Evolutionary conservation across 2,329 filamentous ascomycete genomes (phyloP).

Genomic region (Pestalotiopsis fici): DNA sequence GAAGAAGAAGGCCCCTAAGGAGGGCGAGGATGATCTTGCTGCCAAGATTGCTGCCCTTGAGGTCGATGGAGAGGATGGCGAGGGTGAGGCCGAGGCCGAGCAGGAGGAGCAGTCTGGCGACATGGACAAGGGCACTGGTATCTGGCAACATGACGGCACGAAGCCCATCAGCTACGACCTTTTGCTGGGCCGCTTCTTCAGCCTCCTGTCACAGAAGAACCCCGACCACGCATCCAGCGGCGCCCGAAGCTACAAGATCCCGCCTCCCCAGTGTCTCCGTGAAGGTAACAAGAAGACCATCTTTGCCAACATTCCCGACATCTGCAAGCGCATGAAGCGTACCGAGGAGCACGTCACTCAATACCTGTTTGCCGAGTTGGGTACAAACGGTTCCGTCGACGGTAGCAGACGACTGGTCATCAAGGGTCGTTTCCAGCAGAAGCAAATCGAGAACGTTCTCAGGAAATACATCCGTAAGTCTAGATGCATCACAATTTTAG

Average conservation of each 20-base stretch:
- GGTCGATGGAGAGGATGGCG: conserved; percentile 61
- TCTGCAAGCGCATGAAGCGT: conserved; percentile 99
- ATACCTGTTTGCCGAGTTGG: conserved; percentile 96
- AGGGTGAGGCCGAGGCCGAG: conserved; percentile 47
- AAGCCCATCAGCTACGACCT: conserved; percentile 81
- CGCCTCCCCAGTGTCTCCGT: conserved; percentile 95
- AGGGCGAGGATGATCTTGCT: conserved; percentile 54
- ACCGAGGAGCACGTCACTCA: conserved; percentile 96
- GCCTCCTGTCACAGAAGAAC: conserved; percentile 91
- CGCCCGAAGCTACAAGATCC: conserved; percentile 97
- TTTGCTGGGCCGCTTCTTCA: conserved; percentile 91
- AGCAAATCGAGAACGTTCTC: conserved; percentile 97
- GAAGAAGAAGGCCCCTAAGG: conserved; percentile 45
- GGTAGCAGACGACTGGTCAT: conserved; percentile 92
- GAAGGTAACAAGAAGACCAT: conserved; percentile 99
- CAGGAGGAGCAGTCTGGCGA: conserved; percentile 68
- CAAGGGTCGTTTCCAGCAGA: conserved; percentile 99
- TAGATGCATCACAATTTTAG: background rate
- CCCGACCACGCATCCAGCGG: conserved; percentile 90
- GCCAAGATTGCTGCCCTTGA: conserved; percentile 64
- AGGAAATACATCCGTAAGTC: conserved; percentile 88
- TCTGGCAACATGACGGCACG: conserved; percentile 83
- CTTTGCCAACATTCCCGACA: conserved; percentile 98
- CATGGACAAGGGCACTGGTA: conserved; percentile 83
- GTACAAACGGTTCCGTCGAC: conserved; percentile 94